Base-by-base conservation (phyloP, 768 basidiomycete species). In the Pulveroboletus sp. region DNA sequence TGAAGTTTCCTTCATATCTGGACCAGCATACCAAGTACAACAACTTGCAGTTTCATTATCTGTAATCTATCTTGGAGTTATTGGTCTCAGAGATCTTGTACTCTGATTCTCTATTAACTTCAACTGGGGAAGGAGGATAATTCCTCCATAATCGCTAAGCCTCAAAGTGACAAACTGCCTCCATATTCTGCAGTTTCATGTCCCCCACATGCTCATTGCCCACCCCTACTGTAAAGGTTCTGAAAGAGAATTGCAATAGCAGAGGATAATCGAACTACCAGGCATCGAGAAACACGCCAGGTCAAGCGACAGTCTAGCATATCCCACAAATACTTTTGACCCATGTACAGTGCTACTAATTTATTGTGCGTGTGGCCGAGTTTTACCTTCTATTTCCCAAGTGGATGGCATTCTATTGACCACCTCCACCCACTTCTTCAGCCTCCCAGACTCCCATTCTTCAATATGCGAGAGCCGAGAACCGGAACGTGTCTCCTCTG, bases 331-430 rank as follows among this genome's bases (percentile, higher is more conserved):
- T 21, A 21, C 21, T 21, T 21, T 21, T 21, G 3, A 21, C 21
- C 21, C 45, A 30, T 32, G 14, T 32, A 5, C 35, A 6, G 36
- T 62, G 37, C 18, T 63, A 49, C 43, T 38, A 46, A 58, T 65
- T 21, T 62, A 57, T 21, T 21, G 21, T 21, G 21, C 9, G 3
- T 24, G 33, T 33, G 26, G 36, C 42, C 30, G 31, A 38, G 26
- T 27, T 37, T 55, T 36, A 11, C 37, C 26, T 31, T 63, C 51
- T 66, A 77, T 60, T 76, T 81, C 92, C 21, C 93, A 94, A 57
- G 80, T 82, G 3, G 89, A 87, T 37, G 89, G 88, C 33, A 93
- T 83, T 63, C 79, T 80, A 47, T 75, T 72, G 28, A 88, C 77
- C 8, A 80, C 79, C 33, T 80, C 72, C 6, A 76, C 77, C 94